These are phyloP conservation scores for Yarrowia galli DNA, from an alignment of 1,139 yeast genomes.

Conservation along the genomic window DNA sequence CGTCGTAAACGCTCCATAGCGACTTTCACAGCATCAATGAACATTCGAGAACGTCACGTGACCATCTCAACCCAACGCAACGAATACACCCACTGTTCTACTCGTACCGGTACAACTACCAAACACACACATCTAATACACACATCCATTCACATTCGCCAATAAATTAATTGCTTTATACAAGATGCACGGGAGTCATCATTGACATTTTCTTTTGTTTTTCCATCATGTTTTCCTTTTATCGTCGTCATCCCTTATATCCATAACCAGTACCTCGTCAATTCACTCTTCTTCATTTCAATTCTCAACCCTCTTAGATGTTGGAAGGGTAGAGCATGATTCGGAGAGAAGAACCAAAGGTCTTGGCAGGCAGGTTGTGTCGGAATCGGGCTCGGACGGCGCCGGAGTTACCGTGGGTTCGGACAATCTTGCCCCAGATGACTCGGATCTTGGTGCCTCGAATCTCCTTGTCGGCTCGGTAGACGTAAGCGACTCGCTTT, in stretches of 20 bases:
- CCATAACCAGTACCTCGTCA: no score
- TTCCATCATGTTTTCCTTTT: constrained; percentile 34
- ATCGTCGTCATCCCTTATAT: no score
- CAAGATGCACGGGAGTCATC: constrained; percentile 37
- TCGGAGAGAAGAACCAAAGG: constrained; percentile 99
- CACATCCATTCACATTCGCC: constrained; percentile 34
- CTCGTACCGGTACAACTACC: background rate
- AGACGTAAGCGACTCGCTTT: constrained; percentile 98
- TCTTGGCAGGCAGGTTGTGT: constrained; percentile 98
- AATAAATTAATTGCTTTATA: constrained; percentile 38
- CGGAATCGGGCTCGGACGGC: constrained; percentile 98
- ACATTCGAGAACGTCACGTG: background rate
- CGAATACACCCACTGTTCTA: no score
- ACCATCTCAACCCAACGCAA: no score
- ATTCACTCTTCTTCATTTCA: no score
- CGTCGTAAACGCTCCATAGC: no score
- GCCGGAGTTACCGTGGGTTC: constrained; percentile 99
- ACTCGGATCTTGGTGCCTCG: constrained; percentile 99
- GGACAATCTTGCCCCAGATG: constrained; percentile 93
- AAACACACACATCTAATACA: background rate
- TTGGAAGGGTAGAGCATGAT: constrained; percentile 99
- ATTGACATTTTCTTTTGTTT: constrained; percentile 36
- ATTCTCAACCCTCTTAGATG: constrained; percentile 71
- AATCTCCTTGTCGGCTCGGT: constrained; percentile 97
- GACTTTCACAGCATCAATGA: no score